phyloP scores from a whole-genome alignment of 2,329 filamentous ascomycete genomes.

The Beauveria caledonica region DNA sequence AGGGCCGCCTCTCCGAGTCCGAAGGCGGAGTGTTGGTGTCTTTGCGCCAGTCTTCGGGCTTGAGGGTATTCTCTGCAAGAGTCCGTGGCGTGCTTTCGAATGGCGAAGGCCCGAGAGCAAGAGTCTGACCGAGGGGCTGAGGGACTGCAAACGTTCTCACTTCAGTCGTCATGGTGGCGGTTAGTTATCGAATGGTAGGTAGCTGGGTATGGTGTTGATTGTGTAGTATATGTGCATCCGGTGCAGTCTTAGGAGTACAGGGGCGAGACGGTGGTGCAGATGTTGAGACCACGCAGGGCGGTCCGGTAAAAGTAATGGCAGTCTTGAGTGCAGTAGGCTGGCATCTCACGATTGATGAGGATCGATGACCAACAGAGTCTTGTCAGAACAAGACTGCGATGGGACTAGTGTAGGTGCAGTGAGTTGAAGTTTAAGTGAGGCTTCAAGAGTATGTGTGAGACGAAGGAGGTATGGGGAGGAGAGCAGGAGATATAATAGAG shows the following conservation, averaged over 20 bases:
- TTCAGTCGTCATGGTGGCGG: slow-evolving; percentile 27
- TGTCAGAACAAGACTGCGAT: slow-evolving; percentile 1
- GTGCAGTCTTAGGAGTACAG: slow-evolving; percentile 51
- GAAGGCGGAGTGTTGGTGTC: neutral
- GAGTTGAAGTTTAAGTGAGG: neutral
- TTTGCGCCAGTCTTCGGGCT: slow-evolving; percentile 2
- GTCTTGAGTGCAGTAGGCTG: slow-evolving; percentile 73
- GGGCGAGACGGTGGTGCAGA: slow-evolving; percentile 70
- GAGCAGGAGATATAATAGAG: neutral
- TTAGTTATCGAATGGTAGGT: slow-evolving; percentile 16
- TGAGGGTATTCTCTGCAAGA: slow-evolving; percentile 15
- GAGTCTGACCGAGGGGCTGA: slow-evolving; percentile 62
- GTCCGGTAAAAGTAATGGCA: slow-evolving; percentile 92
- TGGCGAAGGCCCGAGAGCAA: slow-evolving; percentile 40
- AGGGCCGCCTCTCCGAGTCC: slow-evolving; percentile 8
- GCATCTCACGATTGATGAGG: slow-evolving; percentile 45
- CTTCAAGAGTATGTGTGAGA: neutral
- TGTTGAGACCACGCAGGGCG: slow-evolving; percentile 75
- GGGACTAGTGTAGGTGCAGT: neutral
- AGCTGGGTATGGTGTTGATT: neutral
- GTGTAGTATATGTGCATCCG: neutral
- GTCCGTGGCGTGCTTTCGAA: slow-evolving; percentile 12
- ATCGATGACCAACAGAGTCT: slow-evolving; percentile 6
- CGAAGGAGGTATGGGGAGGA: neutral
- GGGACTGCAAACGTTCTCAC: slow-evolving; percentile 47